A percentile compares a stretch with the other conserved stretches of the same genome.
phyloP scores from a whole-genome alignment of 768 basidiomycete genomes.

The Porphyrellus cyaneotinctus region DNA sequence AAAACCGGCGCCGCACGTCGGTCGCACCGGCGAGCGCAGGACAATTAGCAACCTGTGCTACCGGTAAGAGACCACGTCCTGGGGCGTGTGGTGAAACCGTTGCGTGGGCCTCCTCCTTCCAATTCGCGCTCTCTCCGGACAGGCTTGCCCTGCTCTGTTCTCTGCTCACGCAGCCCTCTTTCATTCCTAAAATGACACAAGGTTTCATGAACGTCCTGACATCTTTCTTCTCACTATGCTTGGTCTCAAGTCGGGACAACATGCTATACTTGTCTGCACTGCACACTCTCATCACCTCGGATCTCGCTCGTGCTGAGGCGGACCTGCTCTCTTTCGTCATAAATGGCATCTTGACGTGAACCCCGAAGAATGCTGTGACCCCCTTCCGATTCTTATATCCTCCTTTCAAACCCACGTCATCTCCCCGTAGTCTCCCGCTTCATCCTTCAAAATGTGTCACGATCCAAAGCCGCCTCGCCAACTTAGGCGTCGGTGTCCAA shows the following conservation, averaged over 20 bases:
- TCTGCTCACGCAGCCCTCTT: constrained; percentile 14
- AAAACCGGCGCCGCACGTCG: constrained; percentile 9
- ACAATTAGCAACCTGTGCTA: constrained; percentile 20
- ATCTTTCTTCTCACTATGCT: constrained; percentile 23
- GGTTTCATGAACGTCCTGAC: constrained; percentile 30
- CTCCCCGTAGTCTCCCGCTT: constrained; percentile 12
- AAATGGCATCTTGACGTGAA: constrained; percentile 27
- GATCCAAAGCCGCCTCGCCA: constrained; percentile 21
- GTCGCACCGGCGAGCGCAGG: not conserved
- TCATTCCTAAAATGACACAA: constrained; percentile 32
- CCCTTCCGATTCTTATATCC: constrained; percentile 30
- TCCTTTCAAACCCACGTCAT: constrained; percentile 11
- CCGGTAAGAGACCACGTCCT: not conserved
- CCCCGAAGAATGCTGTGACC: constrained; percentile 31
- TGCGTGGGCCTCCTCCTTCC: constrained; percentile 9
- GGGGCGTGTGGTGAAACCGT: not conserved
- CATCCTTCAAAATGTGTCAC: constrained; percentile 22
- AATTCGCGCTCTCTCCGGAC: constrained; percentile 11
- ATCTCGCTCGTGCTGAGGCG: constrained; percentile 26
- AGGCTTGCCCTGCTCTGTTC: not conserved
- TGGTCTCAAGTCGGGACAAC: constrained; percentile 23
- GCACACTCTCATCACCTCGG: constrained; percentile 30
- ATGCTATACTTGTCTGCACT: constrained; percentile 33
- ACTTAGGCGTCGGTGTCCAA: constrained; percentile 17
- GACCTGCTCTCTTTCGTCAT: constrained; percentile 23